Conservation (phyloP, 306 rosid species). For the Gillenia trifoliata region DNA sequence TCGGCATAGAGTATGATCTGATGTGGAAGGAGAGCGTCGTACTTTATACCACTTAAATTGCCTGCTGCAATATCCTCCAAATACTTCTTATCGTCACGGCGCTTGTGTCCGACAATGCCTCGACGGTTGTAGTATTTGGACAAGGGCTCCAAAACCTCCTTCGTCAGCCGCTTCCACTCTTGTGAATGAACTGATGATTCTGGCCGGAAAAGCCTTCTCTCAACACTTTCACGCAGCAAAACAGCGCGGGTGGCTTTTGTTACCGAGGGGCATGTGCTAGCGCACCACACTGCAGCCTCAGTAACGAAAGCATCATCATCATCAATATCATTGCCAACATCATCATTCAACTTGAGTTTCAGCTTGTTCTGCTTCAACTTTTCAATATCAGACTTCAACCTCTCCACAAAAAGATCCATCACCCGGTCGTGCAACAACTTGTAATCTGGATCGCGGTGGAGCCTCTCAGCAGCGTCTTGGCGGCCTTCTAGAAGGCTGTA, state of each 20-base stretch:
- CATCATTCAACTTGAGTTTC: not conserved
- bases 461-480: not conserved
- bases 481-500: not conserved
- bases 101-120: not conserved
- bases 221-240: not conserved
- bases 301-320: not conserved
- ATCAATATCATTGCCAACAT: not conserved
- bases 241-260: too few species aligned
- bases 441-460: not conserved
- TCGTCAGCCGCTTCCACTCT: not conserved
- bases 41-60: not conserved
- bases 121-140: not conserved
- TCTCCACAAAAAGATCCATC: not conserved
- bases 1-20: not conserved
- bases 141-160: not conserved
- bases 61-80: not conserved
- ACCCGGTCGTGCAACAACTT: not conserved
- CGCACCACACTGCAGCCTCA: not conserved
- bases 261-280: not conserved
- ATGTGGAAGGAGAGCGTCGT: not conserved
- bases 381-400: not conserved
- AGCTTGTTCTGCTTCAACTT: not conserved
- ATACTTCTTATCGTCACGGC: not conserved
- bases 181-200: not conserved
- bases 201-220: not conserved